Evolutionary conservation across 1,139 yeast species (phyloP).

Genomic region (Chernovozyma aurita): DNA sequence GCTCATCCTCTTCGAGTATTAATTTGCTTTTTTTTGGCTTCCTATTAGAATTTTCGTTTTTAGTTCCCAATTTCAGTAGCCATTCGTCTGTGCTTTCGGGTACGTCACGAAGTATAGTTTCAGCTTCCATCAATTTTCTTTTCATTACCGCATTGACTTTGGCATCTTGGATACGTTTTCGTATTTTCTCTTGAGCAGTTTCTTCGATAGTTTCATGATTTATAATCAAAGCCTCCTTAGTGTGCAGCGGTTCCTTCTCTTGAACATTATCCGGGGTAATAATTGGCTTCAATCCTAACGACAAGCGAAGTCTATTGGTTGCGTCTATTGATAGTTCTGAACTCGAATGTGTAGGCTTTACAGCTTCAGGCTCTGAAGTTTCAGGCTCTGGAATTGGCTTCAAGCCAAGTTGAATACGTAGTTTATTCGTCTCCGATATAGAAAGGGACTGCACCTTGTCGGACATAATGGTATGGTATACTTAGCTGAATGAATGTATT

Average conservation of each 20-base stretch:
- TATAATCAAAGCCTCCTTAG: neutral
- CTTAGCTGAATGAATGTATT: neutral
- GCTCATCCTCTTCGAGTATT: slow-evolving; percentile 14
- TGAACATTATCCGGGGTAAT: slow-evolving; percentile 11
- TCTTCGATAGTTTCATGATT: slow-evolving; percentile 2
- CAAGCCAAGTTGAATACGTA: slow-evolving; percentile 28
- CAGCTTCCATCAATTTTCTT: slow-evolving; percentile 13
- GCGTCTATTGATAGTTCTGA: slow-evolving; percentile 42
- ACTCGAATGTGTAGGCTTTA: neutral
- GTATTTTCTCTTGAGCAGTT: slow-evolving; percentile 9
- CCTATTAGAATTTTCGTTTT: slow-evolving; percentile 9
- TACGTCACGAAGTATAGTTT: slow-evolving; percentile 1
- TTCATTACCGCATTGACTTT: slow-evolving; percentile 17
- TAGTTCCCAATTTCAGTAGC: slow-evolving; percentile 24
- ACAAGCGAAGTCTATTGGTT: slow-evolving; percentile 46
- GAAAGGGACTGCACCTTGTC: slow-evolving; percentile 27
- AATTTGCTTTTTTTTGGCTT: slow-evolving; percentile 2
- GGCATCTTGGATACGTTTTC: slow-evolving; percentile 15
- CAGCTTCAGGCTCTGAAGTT: slow-evolving; percentile 15
- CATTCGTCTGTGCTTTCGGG: slow-evolving; percentile 32
- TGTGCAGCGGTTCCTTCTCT: neutral
- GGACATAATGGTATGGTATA: slow-evolving; percentile 9
- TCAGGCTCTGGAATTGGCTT: slow-evolving; percentile 21
- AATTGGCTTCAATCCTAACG: slow-evolving; percentile 48
- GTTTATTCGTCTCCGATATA: slow-evolving; percentile 35